Conservation (phyloP, 805 yeast genomes). For the Kurtzmaniella fragi region DNA sequence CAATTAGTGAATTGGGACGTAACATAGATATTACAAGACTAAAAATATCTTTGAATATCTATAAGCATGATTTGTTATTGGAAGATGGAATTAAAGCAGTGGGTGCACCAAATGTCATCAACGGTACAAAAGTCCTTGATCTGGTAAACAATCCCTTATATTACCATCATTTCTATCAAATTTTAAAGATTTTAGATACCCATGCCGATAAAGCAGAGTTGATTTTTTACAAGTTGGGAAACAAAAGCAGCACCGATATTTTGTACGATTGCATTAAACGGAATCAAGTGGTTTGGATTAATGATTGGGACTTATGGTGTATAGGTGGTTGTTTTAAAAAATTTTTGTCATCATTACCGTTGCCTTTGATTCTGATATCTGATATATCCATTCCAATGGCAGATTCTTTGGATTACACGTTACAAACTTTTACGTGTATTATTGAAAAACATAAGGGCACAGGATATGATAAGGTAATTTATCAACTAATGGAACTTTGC, state of each 20-base stretch:
- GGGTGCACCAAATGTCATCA: slow-evolving; percentile 17
- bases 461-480: slow-evolving; percentile 24
- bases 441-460: slow-evolving; percentile 19
- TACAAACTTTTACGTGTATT: slow-evolving; percentile 27
- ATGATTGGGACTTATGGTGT: slow-evolving; percentile 53
- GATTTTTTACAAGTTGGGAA: slow-evolving; percentile 55
- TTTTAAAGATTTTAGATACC: slow-evolving; percentile 42
- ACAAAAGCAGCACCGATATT: slow-evolving; percentile 40
- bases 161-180: slow-evolving; percentile 44
- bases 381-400: slow-evolving; percentile 48
- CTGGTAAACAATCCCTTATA: slow-evolving; percentile 15
- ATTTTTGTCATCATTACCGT: slow-evolving; percentile 46
- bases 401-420: slow-evolving; percentile 44
- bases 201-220: slow-evolving; percentile 42
- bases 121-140: slow-evolving; percentile 13
- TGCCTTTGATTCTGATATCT: slow-evolving; percentile 49
- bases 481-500: slow-evolving; percentile 40
- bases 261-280: slow-evolving; percentile 47
- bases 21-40: slow-evolving; percentile 70
- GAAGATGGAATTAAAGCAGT: slow-evolving; percentile 23
- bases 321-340: slow-evolving; percentile 44
- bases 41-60: slow-evolving; percentile 71
- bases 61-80: slow-evolving; percentile 58
- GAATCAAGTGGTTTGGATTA: slow-evolving; percentile 48
- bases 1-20: slow-evolving; percentile 50